Conservation (phyloP, 352 stramenopile species). For the Peronosclerospora sorghi region DNA sequence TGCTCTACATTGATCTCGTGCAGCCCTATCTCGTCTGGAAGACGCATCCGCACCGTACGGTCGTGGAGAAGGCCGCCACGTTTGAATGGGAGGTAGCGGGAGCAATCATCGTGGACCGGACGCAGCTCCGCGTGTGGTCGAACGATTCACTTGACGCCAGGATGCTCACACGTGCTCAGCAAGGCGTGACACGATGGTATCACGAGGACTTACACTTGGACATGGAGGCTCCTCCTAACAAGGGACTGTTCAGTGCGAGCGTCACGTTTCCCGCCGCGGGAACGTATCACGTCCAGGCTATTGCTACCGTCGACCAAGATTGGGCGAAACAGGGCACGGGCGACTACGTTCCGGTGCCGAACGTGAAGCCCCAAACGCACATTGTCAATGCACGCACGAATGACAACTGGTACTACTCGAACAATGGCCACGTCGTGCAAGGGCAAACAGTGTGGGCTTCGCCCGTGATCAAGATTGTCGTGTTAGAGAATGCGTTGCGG, state of each 20-base stretch:
- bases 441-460: too few species aligned
- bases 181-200: slow-evolving; percentile 51
- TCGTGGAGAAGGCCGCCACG: slow-evolving; percentile 3
- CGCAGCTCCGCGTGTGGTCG: slow-evolving; percentile 35
- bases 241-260: slow-evolving; percentile 41
- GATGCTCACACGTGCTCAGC: slow-evolving; percentile 23
- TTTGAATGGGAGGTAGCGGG: slow-evolving; percentile 52
- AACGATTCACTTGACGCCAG: slow-evolving; percentile 15
- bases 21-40: slow-evolving; percentile 85
- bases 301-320: too few species aligned
- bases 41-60: slow-evolving; percentile 9
- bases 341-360: too few species aligned
- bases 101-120: slow-evolving; percentile 48
- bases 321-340: too few species aligned
- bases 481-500: too few species aligned
- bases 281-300: too few species aligned
- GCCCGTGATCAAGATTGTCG: too few species aligned
- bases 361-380: too few species aligned
- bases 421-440: too few species aligned
- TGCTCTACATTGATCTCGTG: slow-evolving; percentile 88
- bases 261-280: too few species aligned
- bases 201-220: slow-evolving; percentile 33
- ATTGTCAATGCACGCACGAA: too few species aligned
- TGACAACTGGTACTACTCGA: too few species aligned
- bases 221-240: slow-evolving; percentile 36